Base-by-base conservation (phyloP, 2,329 filamentous ascomycete genomes). In the Paecilomyces fulvus region DNA sequence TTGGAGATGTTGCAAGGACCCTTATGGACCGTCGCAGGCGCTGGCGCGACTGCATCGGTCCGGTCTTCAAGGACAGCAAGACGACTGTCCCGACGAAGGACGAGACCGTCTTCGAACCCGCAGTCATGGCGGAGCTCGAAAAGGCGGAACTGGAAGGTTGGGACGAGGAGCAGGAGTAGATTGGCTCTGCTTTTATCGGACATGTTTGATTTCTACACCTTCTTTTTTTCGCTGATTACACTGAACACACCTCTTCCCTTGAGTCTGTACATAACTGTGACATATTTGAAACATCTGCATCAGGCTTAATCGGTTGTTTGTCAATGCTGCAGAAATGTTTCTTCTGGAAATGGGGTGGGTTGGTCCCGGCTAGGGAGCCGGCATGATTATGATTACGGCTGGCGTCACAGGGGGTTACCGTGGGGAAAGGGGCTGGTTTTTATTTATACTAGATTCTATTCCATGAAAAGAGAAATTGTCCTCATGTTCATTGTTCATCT, bases 21-120 rank as follows among this genome's bases (percentile, higher is more conserved):
- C 79, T 99, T 25, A 96, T 99, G 92, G 92, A 96, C 71, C 83
- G 92, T 58, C 83, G 92, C 56, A 83, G 85, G 68, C 85, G 91
- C 63, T 99, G 94, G 92, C 91, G 90, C 61, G 88, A 90, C 61
- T 92, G 85, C 43, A 95, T 99, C 62, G 90, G 91, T 0, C 88
- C 90, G 0, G 90, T 97, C 0, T 95, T 99, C 65, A 87, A 92
- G 59, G 89, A 89, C 64, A 90, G 92, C 64, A 87, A 84, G 64
- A 81, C 90, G 33, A 83, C 83, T 55, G 86, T 96, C 48, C 90
- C 91, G 14, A 77, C 85, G 1, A 74, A 70, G 21, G 77, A 79
- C 1, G 87, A 94, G 57, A 83, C 84, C 0, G 87, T 96, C 56
- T 96, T 95, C 73, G 86, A 86, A 61, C 76, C 84, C 2, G 80